Percentiles rank a stretch among this genome's conserved stretches.
Conservation (phyloP, 1,139 yeast genomes). For the Blastobotrys persicus region DNA sequence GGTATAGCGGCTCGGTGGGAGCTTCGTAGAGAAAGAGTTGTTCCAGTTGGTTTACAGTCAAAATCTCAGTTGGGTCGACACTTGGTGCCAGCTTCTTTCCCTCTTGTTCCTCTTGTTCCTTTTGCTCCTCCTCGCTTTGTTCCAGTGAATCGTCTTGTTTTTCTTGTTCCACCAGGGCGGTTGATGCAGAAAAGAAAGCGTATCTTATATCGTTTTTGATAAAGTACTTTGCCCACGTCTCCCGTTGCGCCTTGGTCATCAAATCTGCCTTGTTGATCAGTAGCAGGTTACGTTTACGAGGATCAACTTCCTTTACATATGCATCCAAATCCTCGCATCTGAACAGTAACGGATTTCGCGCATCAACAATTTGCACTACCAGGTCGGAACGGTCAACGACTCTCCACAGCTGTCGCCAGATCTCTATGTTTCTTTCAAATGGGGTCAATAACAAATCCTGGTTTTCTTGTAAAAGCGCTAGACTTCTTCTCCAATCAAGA, state of each 20-base stretch:
- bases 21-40: slow-evolving; percentile 74
- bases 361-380: slow-evolving; percentile 96
- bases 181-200: slow-evolving; percentile 90
- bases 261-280: slow-evolving; percentile 94
- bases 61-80: slow-evolving; percentile 54
- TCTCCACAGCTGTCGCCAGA: slow-evolving; percentile 98
- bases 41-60: slow-evolving; percentile 83
- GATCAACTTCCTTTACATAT: slow-evolving; percentile 74
- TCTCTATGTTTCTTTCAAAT: slow-evolving; percentile 94
- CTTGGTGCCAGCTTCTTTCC: slow-evolving; percentile 36
- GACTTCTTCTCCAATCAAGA: slow-evolving; percentile 86
- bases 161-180: slow-evolving; percentile 46
- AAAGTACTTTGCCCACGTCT: slow-evolving; percentile 85
- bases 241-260: slow-evolving; percentile 70
- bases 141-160: slow-evolving; percentile 26
- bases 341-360: slow-evolving; percentile 88
- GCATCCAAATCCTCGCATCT: slow-evolving; percentile 85
- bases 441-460: slow-evolving; percentile 88
- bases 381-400: slow-evolving; percentile 94
- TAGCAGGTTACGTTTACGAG: slow-evolving; percentile 69
- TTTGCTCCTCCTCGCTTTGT: too few species aligned
- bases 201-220: slow-evolving; percentile 64
- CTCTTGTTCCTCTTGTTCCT: slow-evolving; percentile 30
- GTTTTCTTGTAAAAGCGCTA: slow-evolving; percentile 80
- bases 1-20: slow-evolving; percentile 57